Conservation (phyloP, 352 stramenopile genomes). For the Globisporangium acanthophoron region DNA sequence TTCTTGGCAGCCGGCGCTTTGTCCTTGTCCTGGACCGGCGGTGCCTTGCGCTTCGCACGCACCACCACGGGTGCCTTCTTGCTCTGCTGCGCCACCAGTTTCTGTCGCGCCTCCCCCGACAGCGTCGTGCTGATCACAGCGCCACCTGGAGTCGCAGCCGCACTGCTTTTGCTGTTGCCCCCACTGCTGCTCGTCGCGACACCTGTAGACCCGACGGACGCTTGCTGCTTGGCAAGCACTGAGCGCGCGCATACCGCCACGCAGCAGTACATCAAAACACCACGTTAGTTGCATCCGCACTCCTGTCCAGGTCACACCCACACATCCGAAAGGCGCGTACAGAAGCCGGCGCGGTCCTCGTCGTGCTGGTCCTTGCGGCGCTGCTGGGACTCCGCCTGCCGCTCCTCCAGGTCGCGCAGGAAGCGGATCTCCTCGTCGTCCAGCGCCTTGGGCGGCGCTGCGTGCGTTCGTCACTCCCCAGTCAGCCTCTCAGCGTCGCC, state of each 20-base stretch:
- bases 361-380: constrained; percentile 62
- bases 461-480: neutral
- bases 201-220: neutral
- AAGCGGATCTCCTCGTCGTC: constrained; percentile 85
- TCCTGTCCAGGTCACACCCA: neutral
- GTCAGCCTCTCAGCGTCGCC: neutral
- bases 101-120: constrained; percentile 13
- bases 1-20: constrained; percentile 11
- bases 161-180: neutral
- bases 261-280: neutral
- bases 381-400: constrained; percentile 39
- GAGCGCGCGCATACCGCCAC: neutral
- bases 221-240: constrained; percentile 55
- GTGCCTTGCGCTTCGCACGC: constrained; percentile 48
- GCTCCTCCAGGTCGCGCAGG: constrained; percentile 62
- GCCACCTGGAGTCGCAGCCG: neutral
- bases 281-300: neutral
- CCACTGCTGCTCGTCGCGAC: constrained; percentile 15
- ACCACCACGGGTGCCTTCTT: constrained; percentile 33
- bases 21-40: constrained; percentile 4
- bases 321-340: constrained; percentile 25
- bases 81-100: constrained; percentile 18
- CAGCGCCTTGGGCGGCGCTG: constrained; percentile 79
- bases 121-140: neutral
- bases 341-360: constrained; percentile 63